Conservation (phyloP, 257 asterid genomes). For the Apocynum venetum region DNA sequence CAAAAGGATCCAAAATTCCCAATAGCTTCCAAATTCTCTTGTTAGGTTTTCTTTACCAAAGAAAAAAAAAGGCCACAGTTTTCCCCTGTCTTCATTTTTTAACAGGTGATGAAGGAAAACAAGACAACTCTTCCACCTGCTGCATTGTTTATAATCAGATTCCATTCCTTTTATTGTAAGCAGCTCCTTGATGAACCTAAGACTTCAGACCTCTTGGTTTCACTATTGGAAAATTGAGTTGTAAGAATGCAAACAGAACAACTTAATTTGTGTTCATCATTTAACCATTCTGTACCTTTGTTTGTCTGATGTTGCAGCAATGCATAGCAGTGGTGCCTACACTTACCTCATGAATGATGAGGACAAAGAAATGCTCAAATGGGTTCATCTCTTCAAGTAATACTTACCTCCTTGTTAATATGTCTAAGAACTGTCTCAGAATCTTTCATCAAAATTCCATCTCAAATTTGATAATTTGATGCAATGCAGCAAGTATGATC, state of each 20-base stretch:
- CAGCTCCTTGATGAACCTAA: neutral
- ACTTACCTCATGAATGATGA: constrained; percentile 21
- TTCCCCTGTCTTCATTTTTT: neutral
- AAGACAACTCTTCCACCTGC: constrained; percentile 22
- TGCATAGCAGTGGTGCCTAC: constrained; percentile 21
- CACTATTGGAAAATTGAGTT: too few relatives aligned
- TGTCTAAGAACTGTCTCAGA: too few relatives aligned
- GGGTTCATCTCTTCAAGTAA: constrained; percentile 26
- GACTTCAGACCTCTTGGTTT: too few relatives aligned
- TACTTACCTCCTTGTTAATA: neutral
- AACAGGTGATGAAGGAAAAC: constrained; percentile 21
- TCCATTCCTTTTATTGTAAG: constrained; percentile 21
- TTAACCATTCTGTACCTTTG: too few relatives aligned
- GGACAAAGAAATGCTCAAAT: constrained; percentile 18
- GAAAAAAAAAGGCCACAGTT: too few relatives aligned
- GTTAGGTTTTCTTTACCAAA: too few relatives aligned
- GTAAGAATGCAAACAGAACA: too few relatives aligned
- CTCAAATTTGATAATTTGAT: neutral
- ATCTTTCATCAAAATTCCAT: neutral
- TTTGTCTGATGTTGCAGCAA: constrained; percentile 4
- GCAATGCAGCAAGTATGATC: constrained; percentile 20
- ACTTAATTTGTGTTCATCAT: too few relatives aligned
- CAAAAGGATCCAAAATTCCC: neutral
- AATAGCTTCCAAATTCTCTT: neutral
- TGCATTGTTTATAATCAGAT: constrained; percentile 22